Evolutionary conservation across 352 stramenopile genomes (phyloP), one percentile per base, ranked within the genome.

Genomic region (Pythium vanterpoolii): DNA sequence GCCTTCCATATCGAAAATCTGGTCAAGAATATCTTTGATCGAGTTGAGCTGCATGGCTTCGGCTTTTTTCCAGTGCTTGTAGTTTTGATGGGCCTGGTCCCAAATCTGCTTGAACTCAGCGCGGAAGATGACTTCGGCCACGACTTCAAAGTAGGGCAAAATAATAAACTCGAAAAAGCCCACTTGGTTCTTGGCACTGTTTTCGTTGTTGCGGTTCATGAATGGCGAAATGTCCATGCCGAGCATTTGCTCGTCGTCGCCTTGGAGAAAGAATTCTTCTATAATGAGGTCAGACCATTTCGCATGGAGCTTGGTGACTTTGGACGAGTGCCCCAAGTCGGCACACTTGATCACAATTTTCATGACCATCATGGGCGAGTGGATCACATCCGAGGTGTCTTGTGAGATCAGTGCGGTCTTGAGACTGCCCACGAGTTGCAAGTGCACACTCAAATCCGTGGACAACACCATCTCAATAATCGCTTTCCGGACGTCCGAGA

Each of bases 201-300:
- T 96, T 60, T 95, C 83, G 38, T 74, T 82, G 26, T 95, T 83
- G 55, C 90, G 81, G 74, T 98, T 94, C 86, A 96, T 97, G 56
- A 98, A 96, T 4, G 92, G 93, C 45, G 79, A 97, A 31, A 97
- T 83, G 36, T 95, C 75, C 62, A 98, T 81, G 16, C 83, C 84
- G 0, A 95, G 56, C 30, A 79, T 76, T 49, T 96, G 91, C 60
- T 98, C 95, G 45, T 96, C 83, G 62, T 99, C 94, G 23, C 94
- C 95, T 66, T 98, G 95, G 44, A 86, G 69, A 62, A 97, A 98
- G 60, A 98, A 98, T 68, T 98, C 95, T 66, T 97, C 83, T 42
- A 97, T 90, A 46, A 98, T 96, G 24, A 95, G 62, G 53, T 96
- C 84, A 1, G 89, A 89, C 93, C 93, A 98, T 46, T 87, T 77